Evolutionary conservation across 2,329 filamentous ascomycete genomes (phyloP).

Genomic region (Aspergillus caelatus): DNA sequence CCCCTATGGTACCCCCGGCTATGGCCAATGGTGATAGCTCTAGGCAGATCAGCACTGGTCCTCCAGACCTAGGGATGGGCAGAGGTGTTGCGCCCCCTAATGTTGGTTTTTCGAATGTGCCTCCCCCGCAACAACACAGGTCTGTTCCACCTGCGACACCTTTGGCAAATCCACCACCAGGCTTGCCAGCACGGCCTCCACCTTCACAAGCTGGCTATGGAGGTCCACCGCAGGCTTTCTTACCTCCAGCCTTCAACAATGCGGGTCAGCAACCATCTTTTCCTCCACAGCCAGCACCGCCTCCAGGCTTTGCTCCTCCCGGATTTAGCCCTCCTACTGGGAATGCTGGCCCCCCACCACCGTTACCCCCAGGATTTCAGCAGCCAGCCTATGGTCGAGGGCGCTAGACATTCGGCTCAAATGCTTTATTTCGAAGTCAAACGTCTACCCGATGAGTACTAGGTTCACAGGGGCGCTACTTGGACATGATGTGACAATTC

Average conservation of each 20-base stretch:
- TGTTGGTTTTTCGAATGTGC: constrained; percentile 45
- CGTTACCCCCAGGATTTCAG: constrained; percentile 48
- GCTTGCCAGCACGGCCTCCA: constrained; percentile 69
- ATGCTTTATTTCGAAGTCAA: background rate
- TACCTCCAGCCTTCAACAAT: constrained; percentile 42
- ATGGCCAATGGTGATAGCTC: constrained; percentile 48
- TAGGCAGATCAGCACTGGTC: constrained; percentile 35
- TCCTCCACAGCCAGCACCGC: constrained; percentile 46
- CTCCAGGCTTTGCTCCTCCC: constrained; percentile 55
- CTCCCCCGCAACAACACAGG: constrained; percentile 49
- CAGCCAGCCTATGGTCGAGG: constrained; percentile 41
- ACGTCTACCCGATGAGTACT: background rate
- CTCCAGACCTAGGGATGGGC: constrained; percentile 40
- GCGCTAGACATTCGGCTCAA: constrained; percentile 29
- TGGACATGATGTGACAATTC: constrained; percentile 17
- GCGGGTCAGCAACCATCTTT: constrained; percentile 33
- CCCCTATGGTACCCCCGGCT: constrained; percentile 47
- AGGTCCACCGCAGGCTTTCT: constrained; percentile 53
- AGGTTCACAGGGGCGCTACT: background rate
- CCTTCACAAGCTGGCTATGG: constrained; percentile 69
- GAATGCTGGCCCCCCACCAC: constrained; percentile 33
- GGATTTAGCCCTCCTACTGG: constrained; percentile 47
- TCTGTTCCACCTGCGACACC: constrained; percentile 61
- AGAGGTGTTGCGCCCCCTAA: constrained; percentile 45
- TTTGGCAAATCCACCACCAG: constrained; percentile 51